Conservation (phyloP, 441 rosid species). For the Bruguiera hainesii region DNA sequence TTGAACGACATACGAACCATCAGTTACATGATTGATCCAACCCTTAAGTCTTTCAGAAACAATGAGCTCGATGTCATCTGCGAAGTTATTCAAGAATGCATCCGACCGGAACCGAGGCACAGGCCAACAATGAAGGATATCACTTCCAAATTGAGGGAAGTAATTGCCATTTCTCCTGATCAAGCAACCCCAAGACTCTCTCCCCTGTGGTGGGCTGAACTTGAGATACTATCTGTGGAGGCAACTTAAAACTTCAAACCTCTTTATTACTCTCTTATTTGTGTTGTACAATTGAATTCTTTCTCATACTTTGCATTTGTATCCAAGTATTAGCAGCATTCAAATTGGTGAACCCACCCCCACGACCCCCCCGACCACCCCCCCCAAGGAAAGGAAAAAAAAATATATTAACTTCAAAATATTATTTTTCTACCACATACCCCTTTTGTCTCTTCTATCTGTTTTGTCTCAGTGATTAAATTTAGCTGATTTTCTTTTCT, state of each 20-base stretch:
- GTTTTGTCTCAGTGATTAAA: no score
- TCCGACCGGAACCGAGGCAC: conserved; percentile 40
- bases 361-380: no score
- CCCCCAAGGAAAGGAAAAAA: not conserved
- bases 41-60: conserved; percentile 52
- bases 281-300: conserved; percentile 25
- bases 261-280: conserved; percentile 12
- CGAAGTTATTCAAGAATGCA: conserved; percentile 56
- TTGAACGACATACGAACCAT: conserved; percentile 38
- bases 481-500: no score
- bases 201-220: conserved; percentile 96
- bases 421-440: no score
- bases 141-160: conserved; percentile 43
- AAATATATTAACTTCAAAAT: no score
- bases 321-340: conserved; percentile 15
- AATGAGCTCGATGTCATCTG: conserved; percentile 60
- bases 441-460: no score
- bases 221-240: conserved; percentile 81
- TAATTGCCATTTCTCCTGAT: conserved; percentile 54
- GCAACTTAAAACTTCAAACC: conserved; percentile 41
- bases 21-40: conserved; percentile 53
- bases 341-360: conserved; percentile 1
- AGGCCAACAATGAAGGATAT: conserved; percentile 65
- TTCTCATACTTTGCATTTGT: conserved; percentile 16
- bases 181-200: conserved; percentile 87